These are phyloP conservation scores for Cryptococcus sp. DNA, from an alignment of 1,284 basidiomycete species.

Conservation along the genomic window DNA sequence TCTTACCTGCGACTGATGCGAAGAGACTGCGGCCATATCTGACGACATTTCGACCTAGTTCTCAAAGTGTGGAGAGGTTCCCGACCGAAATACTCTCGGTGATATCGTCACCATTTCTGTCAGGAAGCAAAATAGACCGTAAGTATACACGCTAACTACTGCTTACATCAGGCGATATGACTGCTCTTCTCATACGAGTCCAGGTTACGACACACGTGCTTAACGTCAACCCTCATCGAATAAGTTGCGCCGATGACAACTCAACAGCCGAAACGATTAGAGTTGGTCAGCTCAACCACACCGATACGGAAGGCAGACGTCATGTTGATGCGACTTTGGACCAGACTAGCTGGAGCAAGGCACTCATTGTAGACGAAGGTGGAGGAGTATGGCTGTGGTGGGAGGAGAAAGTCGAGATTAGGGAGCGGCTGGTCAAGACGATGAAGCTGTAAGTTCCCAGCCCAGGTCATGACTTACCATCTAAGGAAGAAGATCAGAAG, in stretches of 20 bases:
- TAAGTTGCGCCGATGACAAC: not conserved
- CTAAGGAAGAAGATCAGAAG: conserved; percentile 20
- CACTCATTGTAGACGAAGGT: conserved; percentile 32
- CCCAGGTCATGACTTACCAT: not conserved
- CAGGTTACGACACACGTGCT: conserved; percentile 20
- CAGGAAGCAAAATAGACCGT: conserved; percentile 20
- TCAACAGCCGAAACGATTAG: conserved; percentile 5
- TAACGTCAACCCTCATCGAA: conserved; percentile 13
- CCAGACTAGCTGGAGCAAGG: conserved; percentile 18
- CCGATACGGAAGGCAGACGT: conserved; percentile 24
- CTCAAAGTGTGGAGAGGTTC: conserved; percentile 14
- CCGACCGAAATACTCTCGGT: conserved; percentile 29
- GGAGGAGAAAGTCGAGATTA: conserved; percentile 19
- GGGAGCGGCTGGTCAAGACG: conserved; percentile 9
- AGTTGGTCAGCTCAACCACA: conserved; percentile 6
- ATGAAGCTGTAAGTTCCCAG: conserved; percentile 20
- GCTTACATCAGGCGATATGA: conserved; percentile 18
- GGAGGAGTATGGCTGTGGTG: conserved; percentile 41
- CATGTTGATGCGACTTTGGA: conserved; percentile 35
- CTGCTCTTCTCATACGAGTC: conserved; percentile 20
- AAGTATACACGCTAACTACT: conserved; percentile 3
- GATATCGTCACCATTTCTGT: conserved; percentile 16
- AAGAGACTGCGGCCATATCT: conserved; percentile 1
- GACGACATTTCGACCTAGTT: conserved; percentile 15
- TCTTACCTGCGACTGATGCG: conserved; percentile 14